Percentiles rank a stretch among this genome's conserved stretches.
These are phyloP conservation scores for Diaporthe sp. DNA, from an alignment of 2,329 filamentous ascomycete genomes.

Conservation along the genomic window DNA sequence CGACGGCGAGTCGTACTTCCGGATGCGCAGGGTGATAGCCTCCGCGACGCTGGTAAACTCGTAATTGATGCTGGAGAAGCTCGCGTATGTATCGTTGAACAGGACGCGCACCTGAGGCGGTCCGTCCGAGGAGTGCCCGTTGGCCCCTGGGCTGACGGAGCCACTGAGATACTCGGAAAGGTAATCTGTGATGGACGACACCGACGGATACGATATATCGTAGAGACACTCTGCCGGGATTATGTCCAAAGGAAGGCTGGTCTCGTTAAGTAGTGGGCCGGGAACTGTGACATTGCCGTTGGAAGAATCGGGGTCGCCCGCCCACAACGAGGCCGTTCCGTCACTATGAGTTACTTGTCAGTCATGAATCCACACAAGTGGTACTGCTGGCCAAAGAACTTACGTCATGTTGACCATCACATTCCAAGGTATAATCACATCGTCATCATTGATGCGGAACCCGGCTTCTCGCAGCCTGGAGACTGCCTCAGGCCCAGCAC, in stretches of 20 bases:
- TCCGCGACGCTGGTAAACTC: slow-evolving; percentile 3
- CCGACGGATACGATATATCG: not conserved
- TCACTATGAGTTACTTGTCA: not conserved
- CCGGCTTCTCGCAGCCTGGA: slow-evolving; percentile 5
- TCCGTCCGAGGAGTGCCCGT: not conserved
- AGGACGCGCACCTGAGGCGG: slow-evolving; percentile 4
- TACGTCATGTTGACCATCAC: slow-evolving; percentile 11
- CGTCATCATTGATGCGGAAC: slow-evolving; percentile 1
- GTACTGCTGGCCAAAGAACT: not conserved
- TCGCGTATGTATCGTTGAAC: slow-evolving; percentile 15
- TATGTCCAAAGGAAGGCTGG: not conserved
- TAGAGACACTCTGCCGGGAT: slow-evolving; percentile 4
- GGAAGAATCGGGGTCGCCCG: not conserved
- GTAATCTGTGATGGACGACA: not conserved
- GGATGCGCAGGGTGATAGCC: slow-evolving; percentile 4
- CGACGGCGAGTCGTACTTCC: not conserved
- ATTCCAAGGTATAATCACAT: slow-evolving; percentile 10
- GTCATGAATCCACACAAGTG: not conserved
- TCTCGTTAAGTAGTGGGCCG: not conserved
- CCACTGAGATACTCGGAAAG: not conserved
- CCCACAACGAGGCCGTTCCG: slow-evolving; percentile 15
- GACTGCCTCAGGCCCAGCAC: not conserved
- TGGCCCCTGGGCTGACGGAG: not conserved
- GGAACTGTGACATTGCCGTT: slow-evolving; percentile 8
- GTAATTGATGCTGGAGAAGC: not conserved